Conservation (phyloP, 2,329 filamentous ascomycete species). For the Chaetomium olivaceum region DNA sequence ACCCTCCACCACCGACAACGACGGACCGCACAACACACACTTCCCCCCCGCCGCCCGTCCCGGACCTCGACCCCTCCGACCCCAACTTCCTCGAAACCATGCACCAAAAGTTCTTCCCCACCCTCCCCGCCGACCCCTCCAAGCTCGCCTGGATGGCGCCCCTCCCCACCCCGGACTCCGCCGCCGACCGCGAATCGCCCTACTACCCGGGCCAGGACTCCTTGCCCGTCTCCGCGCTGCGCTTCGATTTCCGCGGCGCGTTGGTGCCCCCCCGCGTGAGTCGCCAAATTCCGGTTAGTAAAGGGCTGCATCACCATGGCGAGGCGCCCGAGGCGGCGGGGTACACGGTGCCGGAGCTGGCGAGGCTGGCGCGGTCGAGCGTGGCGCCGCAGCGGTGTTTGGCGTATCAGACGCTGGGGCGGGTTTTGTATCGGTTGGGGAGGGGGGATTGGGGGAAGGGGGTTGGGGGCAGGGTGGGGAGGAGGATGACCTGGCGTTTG, state of each 20-base stretch:
- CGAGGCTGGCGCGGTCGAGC: slow-evolving; percentile 74
- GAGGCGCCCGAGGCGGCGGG: slow-evolving; percentile 90
- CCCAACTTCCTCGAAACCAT: slow-evolving; percentile 81
- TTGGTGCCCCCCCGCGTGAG: slow-evolving; percentile 77
- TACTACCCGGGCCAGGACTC: slow-evolving; percentile 78
- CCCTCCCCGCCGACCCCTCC: slow-evolving; percentile 78
- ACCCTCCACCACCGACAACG: slow-evolving; percentile 35
- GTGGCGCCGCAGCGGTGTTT: slow-evolving; percentile 87
- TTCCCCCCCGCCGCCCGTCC: slow-evolving; percentile 59
- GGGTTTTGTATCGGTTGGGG: slow-evolving; percentile 81
- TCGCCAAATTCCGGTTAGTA: slow-evolving; percentile 70
- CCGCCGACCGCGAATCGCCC: slow-evolving; percentile 68
- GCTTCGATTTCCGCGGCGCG: slow-evolving; percentile 83
- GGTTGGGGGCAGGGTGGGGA: slow-evolving; percentile 51
- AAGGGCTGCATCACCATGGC: slow-evolving; percentile 90
- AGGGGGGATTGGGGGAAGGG: slow-evolving; percentile 69
- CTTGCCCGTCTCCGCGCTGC: slow-evolving; percentile 73
- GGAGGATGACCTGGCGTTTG: slow-evolving; percentile 66
- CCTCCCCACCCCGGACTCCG: slow-evolving; percentile 62
- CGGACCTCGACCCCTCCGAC: slow-evolving; percentile 79
- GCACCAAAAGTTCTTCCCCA: slow-evolving; percentile 91
- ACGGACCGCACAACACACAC: slow-evolving; percentile 52
- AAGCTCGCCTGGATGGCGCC: slow-evolving; percentile 89
- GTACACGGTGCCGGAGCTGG: slow-evolving; percentile 87
- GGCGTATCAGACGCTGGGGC: slow-evolving; percentile 85